Conservation (phyloP, 2,329 filamentous ascomycete species). For the Colletotrichum simmondsii region DNA sequence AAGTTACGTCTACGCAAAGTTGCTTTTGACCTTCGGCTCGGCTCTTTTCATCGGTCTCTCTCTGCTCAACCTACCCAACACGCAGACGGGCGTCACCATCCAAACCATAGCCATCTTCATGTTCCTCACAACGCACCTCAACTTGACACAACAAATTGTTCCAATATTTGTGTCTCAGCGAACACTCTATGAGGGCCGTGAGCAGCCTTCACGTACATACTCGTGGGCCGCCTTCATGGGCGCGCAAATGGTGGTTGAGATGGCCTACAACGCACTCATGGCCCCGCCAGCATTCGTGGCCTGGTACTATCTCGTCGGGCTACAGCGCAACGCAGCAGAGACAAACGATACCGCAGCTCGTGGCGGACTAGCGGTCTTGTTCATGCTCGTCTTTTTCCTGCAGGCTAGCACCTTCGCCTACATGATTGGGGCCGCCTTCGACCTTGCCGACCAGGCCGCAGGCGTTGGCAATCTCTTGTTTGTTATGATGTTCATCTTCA, state of each 20-base stretch:
- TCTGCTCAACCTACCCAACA: slow-evolving; percentile 70
- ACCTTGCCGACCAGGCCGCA: slow-evolving; percentile 70
- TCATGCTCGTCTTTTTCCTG: slow-evolving; percentile 72
- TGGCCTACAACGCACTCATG: slow-evolving; percentile 73
- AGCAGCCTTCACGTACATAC: slow-evolving; percentile 73
- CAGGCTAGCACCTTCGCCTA: slow-evolving; percentile 75
- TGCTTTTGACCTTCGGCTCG: slow-evolving; percentile 62
- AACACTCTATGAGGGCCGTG: slow-evolving; percentile 73
- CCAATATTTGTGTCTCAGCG: slow-evolving; percentile 74
- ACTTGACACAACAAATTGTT: slow-evolving; percentile 72
- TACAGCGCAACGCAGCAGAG: slow-evolving; percentile 67
- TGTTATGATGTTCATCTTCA: slow-evolving; percentile 74
- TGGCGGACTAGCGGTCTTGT: slow-evolving; percentile 71
- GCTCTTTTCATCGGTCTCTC: slow-evolving; percentile 74
- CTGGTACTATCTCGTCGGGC: slow-evolving; percentile 76
- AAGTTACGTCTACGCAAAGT: slow-evolving; percentile 79
- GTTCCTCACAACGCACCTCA: slow-evolving; percentile 76
- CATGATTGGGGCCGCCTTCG: slow-evolving; percentile 72
- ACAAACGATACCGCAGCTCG: slow-evolving; percentile 58
- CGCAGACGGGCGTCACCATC: slow-evolving; percentile 74
- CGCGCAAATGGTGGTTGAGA: slow-evolving; percentile 72
- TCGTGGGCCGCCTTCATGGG: slow-evolving; percentile 75
- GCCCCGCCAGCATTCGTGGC: slow-evolving; percentile 69
- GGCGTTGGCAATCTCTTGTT: slow-evolving; percentile 72
- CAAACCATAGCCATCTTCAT: slow-evolving; percentile 80